phyloP scores from a whole-genome alignment of 1,139 yeast genomes.

The Geotrichum australiense region DNA sequence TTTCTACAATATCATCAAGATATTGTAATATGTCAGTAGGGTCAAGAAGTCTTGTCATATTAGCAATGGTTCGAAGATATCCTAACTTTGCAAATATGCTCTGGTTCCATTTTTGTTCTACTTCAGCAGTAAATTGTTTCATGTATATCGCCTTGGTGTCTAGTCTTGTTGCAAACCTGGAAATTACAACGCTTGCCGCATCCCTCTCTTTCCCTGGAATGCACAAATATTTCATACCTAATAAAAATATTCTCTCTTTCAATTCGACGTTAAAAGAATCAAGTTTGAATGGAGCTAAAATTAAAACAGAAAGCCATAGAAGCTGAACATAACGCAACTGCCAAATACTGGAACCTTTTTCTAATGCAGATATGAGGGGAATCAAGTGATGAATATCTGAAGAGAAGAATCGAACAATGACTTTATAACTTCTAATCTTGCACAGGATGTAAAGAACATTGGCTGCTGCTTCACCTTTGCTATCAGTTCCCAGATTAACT shows the following conservation, averaged over 20 bases:
- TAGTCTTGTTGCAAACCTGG: conserved; percentile 38
- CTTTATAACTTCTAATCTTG: conserved; percentile 61
- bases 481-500: conserved; percentile 10
- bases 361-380: not conserved
- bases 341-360: conserved; percentile 39
- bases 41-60: conserved; percentile 17
- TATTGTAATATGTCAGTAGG: conserved; percentile 14
- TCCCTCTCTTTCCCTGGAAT: conserved; percentile 45
- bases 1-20: not conserved
- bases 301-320: conserved; percentile 68
- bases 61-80: conserved; percentile 24
- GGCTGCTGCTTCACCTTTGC: conserved; percentile 9
- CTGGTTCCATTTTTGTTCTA: not conserved
- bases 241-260: conserved; percentile 34
- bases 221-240: conserved; percentile 35
- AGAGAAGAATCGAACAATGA: conserved; percentile 50
- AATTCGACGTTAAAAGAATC: conserved; percentile 34
- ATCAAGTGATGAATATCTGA: conserved; percentile 37
- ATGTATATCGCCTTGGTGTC: conserved; percentile 29
- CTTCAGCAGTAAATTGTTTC: conserved; percentile 19
- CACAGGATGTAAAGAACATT: conserved; percentile 47
- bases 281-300: conserved; percentile 65
- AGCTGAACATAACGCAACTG: conserved; percentile 50
- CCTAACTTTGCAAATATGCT: conserved; percentile 24
- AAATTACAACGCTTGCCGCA: conserved; percentile 39